Base-by-base conservation (phyloP, 495 filamentous ascomycete species). In the Saxophila tyrrhenica region DNA sequence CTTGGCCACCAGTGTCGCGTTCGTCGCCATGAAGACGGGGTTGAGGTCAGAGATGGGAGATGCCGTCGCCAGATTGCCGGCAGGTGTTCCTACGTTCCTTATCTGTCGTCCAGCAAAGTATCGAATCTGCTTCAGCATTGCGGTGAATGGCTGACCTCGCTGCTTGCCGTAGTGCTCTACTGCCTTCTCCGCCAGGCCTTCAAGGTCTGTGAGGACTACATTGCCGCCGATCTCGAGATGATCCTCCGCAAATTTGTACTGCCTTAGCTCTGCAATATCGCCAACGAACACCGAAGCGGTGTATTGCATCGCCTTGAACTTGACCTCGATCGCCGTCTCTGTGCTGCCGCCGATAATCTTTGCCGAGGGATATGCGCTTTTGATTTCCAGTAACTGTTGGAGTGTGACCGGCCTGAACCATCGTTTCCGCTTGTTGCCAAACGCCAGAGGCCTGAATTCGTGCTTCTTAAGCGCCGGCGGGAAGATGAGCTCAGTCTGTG, bases 91-190 rank as follows among this genome's bases (percentile, higher is more conserved):
- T 23, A 96, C 92, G 68, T 97, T 98, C 53, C 92, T 76, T 64
- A 98, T 98, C 64, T 98, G 92, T 48, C 92, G 72, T 51, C 92
- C 92, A 56, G 92, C 92, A 68, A 98, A 98, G 68, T 96, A 98
- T 57, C 79, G 78, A 32, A 89, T 76, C 69, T 89, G 85, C 65
- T 90, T 91, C 57, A 83, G 72, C 35, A 89, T 82, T 0, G 85
- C 82, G 20, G 67, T 72, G 65, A 89, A 86, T 2, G 84, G 76
- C 59, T 97, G 92, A 15, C 83, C 80, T 43, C 74, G 77, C 25
- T 70, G 67, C 38, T 75, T 65, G 5, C 92, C 92, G 65, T 94
- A 96, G 25, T 83, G 79, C 51, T 86, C 69, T n/a, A 94, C 69
- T 0, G 89, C 90, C 57, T 92, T 71, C 43, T 81, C 75, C 56